Evolutionary conservation across 2,329 filamentous ascomycete genomes (phyloP), one percentile per base, ranked within the genome.

Genomic region (Didymella keratinophila): DNA sequence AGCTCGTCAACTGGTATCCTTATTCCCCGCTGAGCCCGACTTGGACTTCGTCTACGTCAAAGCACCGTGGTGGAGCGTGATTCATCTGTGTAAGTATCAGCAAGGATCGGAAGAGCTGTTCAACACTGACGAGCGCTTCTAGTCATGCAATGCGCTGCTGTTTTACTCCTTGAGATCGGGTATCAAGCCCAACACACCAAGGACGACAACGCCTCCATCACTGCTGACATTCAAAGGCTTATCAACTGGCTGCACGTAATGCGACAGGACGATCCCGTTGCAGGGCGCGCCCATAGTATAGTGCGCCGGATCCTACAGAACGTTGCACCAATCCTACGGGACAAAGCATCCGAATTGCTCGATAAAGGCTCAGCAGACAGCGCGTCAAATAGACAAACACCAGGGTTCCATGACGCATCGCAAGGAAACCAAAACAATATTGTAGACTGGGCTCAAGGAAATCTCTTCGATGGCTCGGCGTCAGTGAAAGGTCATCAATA

Each of bases 61-160:
- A 8, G 70, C 65, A 5, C 78, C 78, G 4, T 80, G 78, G 78
- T 80, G 77, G 77, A 75, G 69, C n/a, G 50, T 77, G 1, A 58
- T 79, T 14, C 77, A 79, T 52, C 69, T 73, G 12, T 61, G 68
- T 71, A 56, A 58, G 66, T 63, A 14, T 44, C 10, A 1, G 14
- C 16, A 20, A 1, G 12, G 4, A 28, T 9, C 4, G 4, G 28
- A 20, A 14, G 4, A 10, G 2, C 8, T 27, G 4, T 14, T 25
- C 2, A 11, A 14, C 9, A 32, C 52, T 54, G 8, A 54, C 36
- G 18, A 32, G 23, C 2, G 2, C 11, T 12, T 10, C 14, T n/a
- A 68, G 68, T 79, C 7, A 75, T 79, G 68, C 78, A 79, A 61
- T 72, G 76, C 7, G 62, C 72, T 9, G 69, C 73, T 12, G 67